Evolutionary conservation across 192 early-diverging fungal genomes (phyloP), one percentile per base, ranked within the genome.

Genomic region (Mortierella claussenii): DNA sequence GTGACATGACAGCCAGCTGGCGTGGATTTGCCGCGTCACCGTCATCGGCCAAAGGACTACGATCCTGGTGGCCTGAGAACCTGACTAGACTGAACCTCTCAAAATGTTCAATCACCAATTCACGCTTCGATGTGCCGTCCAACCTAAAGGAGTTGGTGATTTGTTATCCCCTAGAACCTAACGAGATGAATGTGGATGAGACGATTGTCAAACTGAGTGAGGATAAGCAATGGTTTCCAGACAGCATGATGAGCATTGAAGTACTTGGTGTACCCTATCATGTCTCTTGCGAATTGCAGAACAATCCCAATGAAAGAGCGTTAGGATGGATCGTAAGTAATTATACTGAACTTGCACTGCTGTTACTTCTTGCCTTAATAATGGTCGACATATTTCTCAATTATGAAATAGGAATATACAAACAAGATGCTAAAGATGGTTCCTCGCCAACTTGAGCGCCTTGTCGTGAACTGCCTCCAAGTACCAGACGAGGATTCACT

Each of bases 1-100:
- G 17, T 24, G 3, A 37, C 21, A 18, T 23, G 24, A 32, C 1
- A 5, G 44, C 28, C 40, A 12, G 32, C 20, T 50, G 55, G 54
- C 43, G 45, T 31, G 65, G 65, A 11, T 56, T 58, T 42, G 65
- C 48, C 23, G 17, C n/a, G n/a, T n/a, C n/a, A n/a, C n/a, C n/a
- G n/a, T n/a, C n/a, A n/a, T n/a, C n/a, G 43, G 26, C 5, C 28
- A 23, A 4, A 15, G 15, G 43, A 12, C 17, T 49, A 15, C 55
- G 66, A 18, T 53, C 66, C 0, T 68, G 66, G 66, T 68, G 66
- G 66, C 66, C 66, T n/a, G 49, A 58, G 10, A 68, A 60, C 45
- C 18, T 68, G 31, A 68, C 49, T 9, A 40, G 57, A 52, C 36
- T 68, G 37, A 49, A 68, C 32, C 42, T 68, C 12, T 68, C 66